Evolutionary conservation across 1,284 basidiomycete genomes (phyloP).

Genomic region (Ceratobasidium theobromae): DNA sequence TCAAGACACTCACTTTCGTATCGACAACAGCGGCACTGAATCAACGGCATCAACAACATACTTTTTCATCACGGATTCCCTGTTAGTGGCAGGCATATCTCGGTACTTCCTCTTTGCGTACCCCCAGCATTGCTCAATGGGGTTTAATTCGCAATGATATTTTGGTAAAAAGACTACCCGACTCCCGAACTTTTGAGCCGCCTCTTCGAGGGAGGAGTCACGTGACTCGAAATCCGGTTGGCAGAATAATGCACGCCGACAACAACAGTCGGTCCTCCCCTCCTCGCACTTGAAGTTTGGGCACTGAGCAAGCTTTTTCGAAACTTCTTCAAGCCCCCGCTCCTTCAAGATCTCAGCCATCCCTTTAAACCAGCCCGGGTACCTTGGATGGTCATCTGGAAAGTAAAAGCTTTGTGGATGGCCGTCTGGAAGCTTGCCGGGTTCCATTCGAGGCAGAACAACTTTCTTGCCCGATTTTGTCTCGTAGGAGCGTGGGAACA

Average conservation of each 20-base stretch:
- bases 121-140: constrained; percentile 35
- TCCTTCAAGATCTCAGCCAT: constrained; percentile 43
- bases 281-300: constrained; percentile 4
- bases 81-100: not conserved
- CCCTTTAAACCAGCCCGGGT: constrained; percentile 42
- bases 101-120: constrained; percentile 25
- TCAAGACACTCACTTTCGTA: constrained; percentile 1
- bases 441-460: constrained; percentile 38
- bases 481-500: not conserved
- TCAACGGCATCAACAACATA: constrained; percentile 16
- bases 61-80: not conserved
- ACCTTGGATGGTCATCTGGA: not conserved
- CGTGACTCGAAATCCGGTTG: constrained; percentile 28
- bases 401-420: not conserved
- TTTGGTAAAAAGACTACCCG: constrained; percentile 31
- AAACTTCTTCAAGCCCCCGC: constrained; percentile 36
- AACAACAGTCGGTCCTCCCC: constrained; percentile 13
- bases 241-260: not conserved
- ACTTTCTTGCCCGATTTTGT: not conserved
- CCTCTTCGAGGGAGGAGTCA: constrained; percentile 23
- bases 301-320: not conserved
- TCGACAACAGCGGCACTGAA: not conserved
- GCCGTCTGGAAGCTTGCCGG: constrained; percentile 36
- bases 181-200: not conserved
- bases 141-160: constrained; percentile 33